These are phyloP conservation scores for Teunomyces pallodes DNA, from an alignment of 805 yeast species.

Conservation along the genomic window DNA sequence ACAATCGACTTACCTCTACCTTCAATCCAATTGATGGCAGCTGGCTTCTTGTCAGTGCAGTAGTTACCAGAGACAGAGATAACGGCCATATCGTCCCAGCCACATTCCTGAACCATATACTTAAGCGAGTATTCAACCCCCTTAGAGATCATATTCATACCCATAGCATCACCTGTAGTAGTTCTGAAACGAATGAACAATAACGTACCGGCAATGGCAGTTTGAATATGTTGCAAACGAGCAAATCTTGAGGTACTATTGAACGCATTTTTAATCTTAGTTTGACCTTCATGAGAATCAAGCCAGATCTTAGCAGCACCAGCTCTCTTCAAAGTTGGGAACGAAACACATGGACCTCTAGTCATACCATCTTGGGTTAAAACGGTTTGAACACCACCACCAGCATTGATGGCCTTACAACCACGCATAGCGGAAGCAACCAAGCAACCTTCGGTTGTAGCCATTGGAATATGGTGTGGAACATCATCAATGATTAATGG, in stretches of 20 bases:
- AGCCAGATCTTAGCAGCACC: conserved; percentile 95
- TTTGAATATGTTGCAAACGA: conserved; percentile 82
- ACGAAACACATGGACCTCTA: conserved; percentile 96
- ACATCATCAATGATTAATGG: conserved; percentile 89
- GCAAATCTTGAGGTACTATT: conserved; percentile 98
- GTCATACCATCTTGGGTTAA: conserved; percentile 98
- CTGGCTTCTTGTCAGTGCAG: conserved; percentile 96
- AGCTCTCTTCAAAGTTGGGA: conserved; percentile 78
- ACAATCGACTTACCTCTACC: conserved; percentile 98
- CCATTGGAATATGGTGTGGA: conserved; percentile 94
- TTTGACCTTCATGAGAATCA: conserved; percentile 93
- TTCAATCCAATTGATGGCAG: conserved; percentile 98
- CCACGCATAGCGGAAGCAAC: conserved; percentile 99
- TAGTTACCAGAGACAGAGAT: conserved; percentile 95
- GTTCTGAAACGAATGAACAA: conserved; percentile 91
- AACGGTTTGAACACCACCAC: conserved; percentile 93
- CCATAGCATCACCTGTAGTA: conserved; percentile 99
- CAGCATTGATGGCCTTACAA: conserved; percentile 94
- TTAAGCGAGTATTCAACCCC: conserved; percentile 90
- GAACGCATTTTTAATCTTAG: conserved; percentile 78
- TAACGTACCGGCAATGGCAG: conserved; percentile 91
- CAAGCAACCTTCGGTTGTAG: conserved; percentile 98
- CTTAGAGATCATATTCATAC: conserved; percentile 99
- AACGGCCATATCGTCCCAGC: conserved; percentile 91
- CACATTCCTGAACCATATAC: conserved; percentile 82